phyloP scores from a whole-genome alignment of 257 asterid species.

The Verbascum thapsus region DNA sequence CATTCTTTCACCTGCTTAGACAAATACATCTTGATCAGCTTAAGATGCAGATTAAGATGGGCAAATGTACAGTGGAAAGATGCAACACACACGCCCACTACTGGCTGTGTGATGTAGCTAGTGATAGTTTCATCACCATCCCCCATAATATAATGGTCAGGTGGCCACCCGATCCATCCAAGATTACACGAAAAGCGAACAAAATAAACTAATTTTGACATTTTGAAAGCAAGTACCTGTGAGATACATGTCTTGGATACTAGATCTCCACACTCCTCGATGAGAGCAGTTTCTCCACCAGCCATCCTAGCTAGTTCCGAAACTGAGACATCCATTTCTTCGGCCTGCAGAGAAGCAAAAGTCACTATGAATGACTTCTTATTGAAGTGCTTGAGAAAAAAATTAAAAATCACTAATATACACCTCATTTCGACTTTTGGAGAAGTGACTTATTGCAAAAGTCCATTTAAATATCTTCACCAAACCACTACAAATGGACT shows the following conservation, averaged over 20 bases:
- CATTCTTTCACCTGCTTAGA: slow-evolving; percentile 44
- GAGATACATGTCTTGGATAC: slow-evolving; percentile 43
- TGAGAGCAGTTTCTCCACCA: slow-evolving; percentile 59
- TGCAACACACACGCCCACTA: too few relatives aligned
- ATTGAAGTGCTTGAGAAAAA: too few relatives aligned
- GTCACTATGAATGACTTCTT: neutral
- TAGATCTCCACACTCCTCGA: slow-evolving; percentile 72
- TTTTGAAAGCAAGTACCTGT: slow-evolving; percentile 42
- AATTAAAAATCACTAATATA: too few relatives aligned
- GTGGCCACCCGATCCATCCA: too few relatives aligned
- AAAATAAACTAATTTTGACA: neutral
- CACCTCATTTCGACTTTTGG: too few relatives aligned
- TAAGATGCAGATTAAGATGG: neutral
- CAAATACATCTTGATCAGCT: neutral
- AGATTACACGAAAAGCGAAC: neutral
- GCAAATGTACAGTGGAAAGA: too few relatives aligned
- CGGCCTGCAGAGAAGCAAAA: slow-evolving; percentile 51
- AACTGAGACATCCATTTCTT: slow-evolving; percentile 55
- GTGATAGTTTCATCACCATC: too few relatives aligned
- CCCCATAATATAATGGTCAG: too few relatives aligned
- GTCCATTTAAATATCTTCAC: too few relatives aligned
- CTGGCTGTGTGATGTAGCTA: too few relatives aligned
- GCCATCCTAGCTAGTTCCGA: slow-evolving; percentile 66
- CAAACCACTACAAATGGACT: neutral
- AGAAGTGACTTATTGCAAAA: too few relatives aligned